Evolutionary conservation across 306 rosid genomes (phyloP), one percentile per base, ranked within the genome.

Genomic region (Cicer judaicum): DNA sequence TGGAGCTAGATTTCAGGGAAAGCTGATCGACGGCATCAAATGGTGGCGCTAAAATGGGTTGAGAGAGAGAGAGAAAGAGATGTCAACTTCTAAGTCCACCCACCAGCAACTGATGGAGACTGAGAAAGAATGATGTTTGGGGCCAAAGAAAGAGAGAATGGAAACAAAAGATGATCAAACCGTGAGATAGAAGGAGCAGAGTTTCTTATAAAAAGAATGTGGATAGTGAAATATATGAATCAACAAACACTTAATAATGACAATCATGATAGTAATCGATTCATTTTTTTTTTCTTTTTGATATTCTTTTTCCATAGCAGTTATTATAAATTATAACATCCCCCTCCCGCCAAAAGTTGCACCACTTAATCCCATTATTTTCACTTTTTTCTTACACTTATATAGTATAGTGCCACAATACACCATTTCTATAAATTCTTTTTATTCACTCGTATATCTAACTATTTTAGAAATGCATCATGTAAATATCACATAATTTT

Each of bases 81-180:
- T 85, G 87, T 77, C 83, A 82, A 66, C 74, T 62, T 81, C 80
- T 83, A 57, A 72, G 68, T 78, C 79, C 84, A 78, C 84, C 82
- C 89, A 92, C 96, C 96, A 89, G 90, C 90, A 82, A 90, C 78
- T 80, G 95, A 93, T 86, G 76, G 80, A 83, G 92, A 92, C 85
- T 75, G 15, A 80, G 46, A 80, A 81, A 71, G 61, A 69, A 69
- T 73, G 72, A 85, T 60, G 74, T 76, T 75, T 68, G 67, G 80
- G 64, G 77, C 65, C 79, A 53, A 64, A 72, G 76, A 72, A 61
- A 40, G 61, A 29, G 78, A 53, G 43, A 48, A 70, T 41, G 38
- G 6, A 61, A 48, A 40, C 34, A 39, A 62, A 74, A 76, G 34
- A 64, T 64, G 5, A 85, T 79, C 80, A 42, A 75, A 75, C 80